phyloP scores from a whole-genome alignment of 345 rosid species.

The Stellera chamaejasme region DNA sequence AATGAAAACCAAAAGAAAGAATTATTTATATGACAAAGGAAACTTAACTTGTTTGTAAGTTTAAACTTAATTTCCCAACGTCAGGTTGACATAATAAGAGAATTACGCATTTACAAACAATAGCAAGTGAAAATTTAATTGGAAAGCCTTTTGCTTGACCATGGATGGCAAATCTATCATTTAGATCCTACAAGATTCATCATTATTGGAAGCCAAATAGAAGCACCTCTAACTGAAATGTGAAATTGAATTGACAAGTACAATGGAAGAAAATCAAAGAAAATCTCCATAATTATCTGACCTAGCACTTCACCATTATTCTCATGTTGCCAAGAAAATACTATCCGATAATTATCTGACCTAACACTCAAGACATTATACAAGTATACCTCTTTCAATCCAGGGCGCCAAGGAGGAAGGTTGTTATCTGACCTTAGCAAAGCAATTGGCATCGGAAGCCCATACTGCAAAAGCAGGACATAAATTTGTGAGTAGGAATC shows the following conservation, averaged over 20 bases:
- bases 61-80: too few species aligned
- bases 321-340: neutral
- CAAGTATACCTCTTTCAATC: constrained; percentile 62
- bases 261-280: neutral
- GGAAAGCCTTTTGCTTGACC: too few species aligned
- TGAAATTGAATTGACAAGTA: neutral
- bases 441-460: constrained; percentile 68
- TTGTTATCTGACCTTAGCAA: constrained; percentile 88
- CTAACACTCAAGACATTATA: neutral
- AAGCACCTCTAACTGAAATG: too few species aligned
- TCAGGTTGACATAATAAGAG: too few species aligned
- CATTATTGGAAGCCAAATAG: too few species aligned
- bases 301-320: neutral
- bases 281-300: neutral
- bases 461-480: constrained; percentile 53
- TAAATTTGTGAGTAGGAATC: neutral
- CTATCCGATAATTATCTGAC: too few species aligned
- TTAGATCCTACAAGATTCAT: too few species aligned
- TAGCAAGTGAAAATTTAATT: too few species aligned
- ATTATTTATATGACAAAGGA: neutral
- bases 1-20: constrained; percentile 9
- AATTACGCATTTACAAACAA: too few species aligned
- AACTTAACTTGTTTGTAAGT: neutral
- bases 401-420: constrained; percentile 93
- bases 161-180: too few species aligned